phyloP scores from a whole-genome alignment of 805 yeast species.

The Zygosaccharomyces pseudorouxii region DNA sequence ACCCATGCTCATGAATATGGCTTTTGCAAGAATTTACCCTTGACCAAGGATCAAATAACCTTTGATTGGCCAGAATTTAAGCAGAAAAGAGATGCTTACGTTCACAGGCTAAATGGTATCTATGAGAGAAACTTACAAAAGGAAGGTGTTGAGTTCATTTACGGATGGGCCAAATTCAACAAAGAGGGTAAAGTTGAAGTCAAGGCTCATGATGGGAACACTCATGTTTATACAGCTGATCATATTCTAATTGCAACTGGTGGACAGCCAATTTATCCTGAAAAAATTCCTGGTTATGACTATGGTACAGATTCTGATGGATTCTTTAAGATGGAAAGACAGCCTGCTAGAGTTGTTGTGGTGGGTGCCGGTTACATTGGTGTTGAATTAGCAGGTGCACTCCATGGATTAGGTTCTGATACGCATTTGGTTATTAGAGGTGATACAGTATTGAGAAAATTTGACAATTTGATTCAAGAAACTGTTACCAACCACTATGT shows the following conservation, averaged over 20 bases:
- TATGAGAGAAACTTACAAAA: slow-evolving; percentile 81
- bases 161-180: slow-evolving; percentile 79
- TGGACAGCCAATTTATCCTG: slow-evolving; percentile 71
- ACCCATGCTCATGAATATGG: slow-evolving; percentile 80
- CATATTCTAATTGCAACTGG: slow-evolving; percentile 89
- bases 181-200: slow-evolving; percentile 77
- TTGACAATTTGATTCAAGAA: slow-evolving; percentile 75
- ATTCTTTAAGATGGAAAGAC: slow-evolving; percentile 71
- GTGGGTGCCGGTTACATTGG: slow-evolving; percentile 99
- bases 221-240: slow-evolving; percentile 67
- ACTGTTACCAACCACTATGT: slow-evolving; percentile 77
- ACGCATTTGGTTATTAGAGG: slow-evolving; percentile 88
- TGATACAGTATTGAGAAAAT: slow-evolving; percentile 81
- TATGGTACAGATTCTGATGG: slow-evolving; percentile 86
- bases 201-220: slow-evolving; percentile 54
- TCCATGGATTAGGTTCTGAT: slow-evolving; percentile 80
- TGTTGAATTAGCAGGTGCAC: slow-evolving; percentile 91
- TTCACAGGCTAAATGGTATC: slow-evolving; percentile 83
- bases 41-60: slow-evolving; percentile 47
- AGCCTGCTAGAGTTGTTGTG: slow-evolving; percentile 88
- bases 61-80: slow-evolving; percentile 84
- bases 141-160: slow-evolving; percentile 83
- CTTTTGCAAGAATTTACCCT: slow-evolving; percentile 53
- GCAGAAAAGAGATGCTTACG: slow-evolving; percentile 86
- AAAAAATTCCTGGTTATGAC: slow-evolving; percentile 72